Evolutionary conservation across 306 rosid genomes (phyloP).

Genomic region (Cyclanthera cordifolia): DNA sequence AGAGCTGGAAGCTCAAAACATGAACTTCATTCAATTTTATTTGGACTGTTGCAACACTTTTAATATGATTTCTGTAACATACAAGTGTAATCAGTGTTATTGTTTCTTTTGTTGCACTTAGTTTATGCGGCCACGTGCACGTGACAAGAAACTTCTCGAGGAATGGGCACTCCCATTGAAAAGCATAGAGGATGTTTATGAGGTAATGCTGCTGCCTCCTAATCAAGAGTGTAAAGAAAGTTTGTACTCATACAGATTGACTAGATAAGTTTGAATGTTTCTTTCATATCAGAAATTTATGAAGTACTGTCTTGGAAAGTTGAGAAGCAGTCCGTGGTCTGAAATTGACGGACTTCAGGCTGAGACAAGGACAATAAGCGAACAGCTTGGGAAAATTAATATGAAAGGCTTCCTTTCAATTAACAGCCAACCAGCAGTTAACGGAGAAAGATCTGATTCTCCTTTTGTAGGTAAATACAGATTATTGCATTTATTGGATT

Average conservation of each 20-base stretch:
- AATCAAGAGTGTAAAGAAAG: not conserved
- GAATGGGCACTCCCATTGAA: slow-evolving; percentile 83
- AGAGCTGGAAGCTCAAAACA: not conserved
- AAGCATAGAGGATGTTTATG: slow-evolving; percentile 61
- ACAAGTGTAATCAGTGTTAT: not conserved
- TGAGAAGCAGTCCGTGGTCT: slow-evolving; percentile 96
- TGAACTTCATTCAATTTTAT: not conserved
- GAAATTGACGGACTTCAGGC: slow-evolving; percentile 93
- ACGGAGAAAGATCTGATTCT: slow-evolving; percentile 82
- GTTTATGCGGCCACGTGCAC: slow-evolving; percentile 96
- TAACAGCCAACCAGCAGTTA: slow-evolving; percentile 94
- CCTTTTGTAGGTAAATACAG: slow-evolving; percentile 60
- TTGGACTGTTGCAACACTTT: not conserved
- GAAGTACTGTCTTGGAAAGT: slow-evolving; percentile 66
- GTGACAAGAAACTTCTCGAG: slow-evolving; percentile 76
- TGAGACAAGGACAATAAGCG: slow-evolving; percentile 75
- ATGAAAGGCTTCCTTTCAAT: slow-evolving; percentile 74
- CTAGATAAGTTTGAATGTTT: slow-evolving; percentile 5
- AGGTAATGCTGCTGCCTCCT: slow-evolving; percentile 34
- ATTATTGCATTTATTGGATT: not conserved
- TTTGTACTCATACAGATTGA: not conserved
- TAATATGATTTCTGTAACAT: not conserved
- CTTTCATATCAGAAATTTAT: slow-evolving; percentile 53
- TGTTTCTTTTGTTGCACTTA: slow-evolving; percentile 13
- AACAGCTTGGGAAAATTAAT: slow-evolving; percentile 61